A percentile compares a stretch with the other conserved stretches of the same genome.
Evolutionary conservation across 192 early-diverging fungal genomes (phyloP).

Genomic region (Dissophora ornata): DNA sequence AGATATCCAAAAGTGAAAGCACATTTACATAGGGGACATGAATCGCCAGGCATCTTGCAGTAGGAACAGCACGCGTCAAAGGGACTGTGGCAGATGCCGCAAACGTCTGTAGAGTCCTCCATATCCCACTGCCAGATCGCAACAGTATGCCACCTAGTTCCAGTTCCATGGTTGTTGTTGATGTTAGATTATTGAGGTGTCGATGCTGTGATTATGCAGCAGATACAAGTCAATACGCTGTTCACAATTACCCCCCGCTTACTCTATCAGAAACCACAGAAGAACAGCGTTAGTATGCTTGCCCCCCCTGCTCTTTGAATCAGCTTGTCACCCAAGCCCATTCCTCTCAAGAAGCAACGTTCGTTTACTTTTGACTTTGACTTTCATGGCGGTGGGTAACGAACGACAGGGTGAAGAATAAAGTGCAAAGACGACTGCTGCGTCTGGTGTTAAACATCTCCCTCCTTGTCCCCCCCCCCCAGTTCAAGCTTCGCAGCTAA

Average conservation of each 20-base stretch:
- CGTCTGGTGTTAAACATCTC: too few relatives aligned
- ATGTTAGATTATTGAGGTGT: too few relatives aligned
- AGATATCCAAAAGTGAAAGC: too few relatives aligned
- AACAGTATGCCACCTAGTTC: constrained; percentile 76
- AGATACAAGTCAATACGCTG: background rate
- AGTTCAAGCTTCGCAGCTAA: background rate
- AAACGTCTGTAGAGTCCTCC: constrained; percentile 84
- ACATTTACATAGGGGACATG: constrained; percentile 78
- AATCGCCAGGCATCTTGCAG: constrained; percentile 89
- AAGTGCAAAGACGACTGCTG: too few relatives aligned
- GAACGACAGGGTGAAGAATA: too few relatives aligned
- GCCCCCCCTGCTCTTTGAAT: too few relatives aligned
- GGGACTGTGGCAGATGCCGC: constrained; percentile 88
- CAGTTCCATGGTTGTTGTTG: too few relatives aligned
- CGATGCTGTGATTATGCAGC: too few relatives aligned
- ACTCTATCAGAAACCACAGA: too few relatives aligned
- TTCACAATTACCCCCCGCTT: background rate
- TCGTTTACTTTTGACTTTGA: constrained; percentile 44
- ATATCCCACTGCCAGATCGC: constrained; percentile 93
- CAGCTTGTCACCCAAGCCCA: background rate
- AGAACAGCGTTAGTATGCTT: too few relatives aligned
- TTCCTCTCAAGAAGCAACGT: background rate
- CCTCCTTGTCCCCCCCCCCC: too few relatives aligned
- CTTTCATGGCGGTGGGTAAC: constrained; percentile 34
- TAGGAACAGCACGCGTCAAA: constrained; percentile 89